Percentiles rank a stretch among this genome's conserved stretches.
phyloP scores from a whole-genome alignment of 1,139 yeast genomes.

The Petasospora fabianii region DNA sequence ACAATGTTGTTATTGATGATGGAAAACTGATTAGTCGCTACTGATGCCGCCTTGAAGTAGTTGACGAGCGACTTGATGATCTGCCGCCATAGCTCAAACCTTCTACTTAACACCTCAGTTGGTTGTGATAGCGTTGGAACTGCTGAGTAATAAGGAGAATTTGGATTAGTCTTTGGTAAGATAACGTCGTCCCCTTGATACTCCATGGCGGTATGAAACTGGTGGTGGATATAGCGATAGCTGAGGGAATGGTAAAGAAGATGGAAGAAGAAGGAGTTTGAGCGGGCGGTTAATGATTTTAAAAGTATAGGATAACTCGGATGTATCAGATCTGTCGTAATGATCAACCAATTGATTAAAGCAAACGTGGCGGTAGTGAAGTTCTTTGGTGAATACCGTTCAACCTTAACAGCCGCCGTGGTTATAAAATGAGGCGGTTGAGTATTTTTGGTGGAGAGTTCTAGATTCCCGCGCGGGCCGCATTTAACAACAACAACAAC shows the following conservation, averaged over 20 bases:
- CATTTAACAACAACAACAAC: not conserved
- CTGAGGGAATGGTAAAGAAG: not conserved
- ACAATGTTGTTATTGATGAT: constrained; percentile 61
- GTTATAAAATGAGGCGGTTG: too few species aligned
- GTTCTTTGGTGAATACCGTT: too few species aligned
- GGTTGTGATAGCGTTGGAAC: constrained; percentile 33
- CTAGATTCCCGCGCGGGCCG: not conserved
- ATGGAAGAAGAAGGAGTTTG: not conserved
- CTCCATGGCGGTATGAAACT: not conserved
- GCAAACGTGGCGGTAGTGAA: too few species aligned
- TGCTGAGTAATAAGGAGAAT: constrained; percentile 34
- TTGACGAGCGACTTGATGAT: constrained; percentile 57
- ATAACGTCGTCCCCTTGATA: constrained; percentile 20
- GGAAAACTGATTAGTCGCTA: constrained; percentile 67
- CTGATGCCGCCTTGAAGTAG: constrained; percentile 59
- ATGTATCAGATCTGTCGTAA: too few species aligned
- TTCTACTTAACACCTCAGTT: constrained; percentile 37
- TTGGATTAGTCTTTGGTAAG: constrained; percentile 32
- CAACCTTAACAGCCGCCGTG: too few species aligned
- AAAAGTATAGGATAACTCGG: not conserved
- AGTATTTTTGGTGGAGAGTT: not conserved
- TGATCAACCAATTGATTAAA: too few species aligned
- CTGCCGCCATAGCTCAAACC: constrained; percentile 70
- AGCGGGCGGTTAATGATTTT: not conserved
- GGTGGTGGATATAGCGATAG: not conserved